Percentiles rank a stretch among this genome's conserved stretches.
phyloP scores from a whole-genome alignment of 441 rosid genomes.

The Brassica hybrid region DNA sequence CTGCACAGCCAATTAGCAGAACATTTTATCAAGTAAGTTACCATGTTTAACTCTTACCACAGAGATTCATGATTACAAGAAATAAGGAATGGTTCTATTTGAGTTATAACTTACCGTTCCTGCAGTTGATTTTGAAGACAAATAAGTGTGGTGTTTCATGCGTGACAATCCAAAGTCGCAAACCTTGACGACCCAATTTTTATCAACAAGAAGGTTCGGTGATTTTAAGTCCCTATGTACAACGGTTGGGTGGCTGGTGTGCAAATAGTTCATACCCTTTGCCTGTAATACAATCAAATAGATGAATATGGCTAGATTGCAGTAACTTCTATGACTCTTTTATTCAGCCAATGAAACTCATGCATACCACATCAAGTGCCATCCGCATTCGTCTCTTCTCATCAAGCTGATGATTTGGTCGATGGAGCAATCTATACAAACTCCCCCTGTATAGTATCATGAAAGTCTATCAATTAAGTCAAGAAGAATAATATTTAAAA shows the following conservation, averaged over 20 bases:
- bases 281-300: slow-evolving; percentile 60
- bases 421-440: slow-evolving; percentile 87
- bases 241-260: slow-evolving; percentile 92
- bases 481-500: not conserved
- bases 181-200: slow-evolving; percentile 97
- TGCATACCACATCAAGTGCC: slow-evolving; percentile 96
- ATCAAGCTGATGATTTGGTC: slow-evolving; percentile 77
- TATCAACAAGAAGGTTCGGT: slow-evolving; percentile 98
- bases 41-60: slow-evolving; percentile 10
- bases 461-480: not conserved
- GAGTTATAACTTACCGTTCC: slow-evolving; percentile 72
- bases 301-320: slow-evolving; percentile 12
- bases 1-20: slow-evolving; percentile 55
- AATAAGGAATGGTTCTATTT: not conserved
- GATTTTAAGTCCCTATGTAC: slow-evolving; percentile 98
- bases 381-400: slow-evolving; percentile 89
- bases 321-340: not conserved
- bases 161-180: slow-evolving; percentile 99
- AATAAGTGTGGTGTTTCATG: slow-evolving; percentile 87
- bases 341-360: slow-evolving; percentile 26
- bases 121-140: slow-evolving; percentile 97
- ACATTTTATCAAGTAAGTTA: slow-evolving; percentile 17
- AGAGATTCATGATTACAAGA: not conserved
- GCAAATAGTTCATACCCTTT: slow-evolving; percentile 97
- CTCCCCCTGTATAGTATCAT: slow-evolving; percentile 75